Percentiles rank a stretch among this genome's conserved stretches.
phyloP scores from a whole-genome alignment of 805 yeast genomes.

The Novakomyces olei region DNA sequence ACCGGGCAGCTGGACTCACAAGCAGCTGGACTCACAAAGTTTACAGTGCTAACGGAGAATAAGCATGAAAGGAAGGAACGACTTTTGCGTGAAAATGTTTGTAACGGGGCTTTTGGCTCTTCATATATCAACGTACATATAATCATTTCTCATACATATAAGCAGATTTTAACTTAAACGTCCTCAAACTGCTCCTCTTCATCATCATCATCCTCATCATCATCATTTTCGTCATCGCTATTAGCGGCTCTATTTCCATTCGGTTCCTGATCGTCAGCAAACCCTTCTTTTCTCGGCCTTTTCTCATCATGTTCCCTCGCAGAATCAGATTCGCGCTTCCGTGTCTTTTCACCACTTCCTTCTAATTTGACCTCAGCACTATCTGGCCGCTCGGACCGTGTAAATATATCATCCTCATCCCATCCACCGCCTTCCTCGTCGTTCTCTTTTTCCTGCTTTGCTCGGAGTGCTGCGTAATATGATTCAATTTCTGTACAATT shows the following conservation, averaged over 20 bases:
- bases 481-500: constrained; percentile 32
- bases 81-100: neutral
- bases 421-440: constrained; percentile 35
- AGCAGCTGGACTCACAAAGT: neutral
- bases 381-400: neutral
- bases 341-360: neutral
- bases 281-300: constrained; percentile 16
- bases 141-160: neutral
- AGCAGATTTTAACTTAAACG: constrained; percentile 4
- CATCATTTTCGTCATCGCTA: constrained; percentile 6
- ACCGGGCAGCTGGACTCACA: neutral
- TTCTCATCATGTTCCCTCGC: neutral
- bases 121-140: neutral
- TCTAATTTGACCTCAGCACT: neutral
- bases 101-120: neutral
- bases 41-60: neutral
- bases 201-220: constrained; percentile 13
- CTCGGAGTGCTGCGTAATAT: constrained; percentile 57
- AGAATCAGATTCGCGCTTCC: neutral
- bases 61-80: neutral
- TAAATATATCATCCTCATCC: constrained; percentile 19
- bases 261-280: neutral
- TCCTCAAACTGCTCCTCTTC: constrained; percentile 14
- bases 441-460: constrained; percentile 40
- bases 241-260: neutral